These are phyloP conservation scores for Lodderomyces pseudojiufengensis DNA, from an alignment of 1,139 yeast species.

Conservation along the genomic window DNA sequence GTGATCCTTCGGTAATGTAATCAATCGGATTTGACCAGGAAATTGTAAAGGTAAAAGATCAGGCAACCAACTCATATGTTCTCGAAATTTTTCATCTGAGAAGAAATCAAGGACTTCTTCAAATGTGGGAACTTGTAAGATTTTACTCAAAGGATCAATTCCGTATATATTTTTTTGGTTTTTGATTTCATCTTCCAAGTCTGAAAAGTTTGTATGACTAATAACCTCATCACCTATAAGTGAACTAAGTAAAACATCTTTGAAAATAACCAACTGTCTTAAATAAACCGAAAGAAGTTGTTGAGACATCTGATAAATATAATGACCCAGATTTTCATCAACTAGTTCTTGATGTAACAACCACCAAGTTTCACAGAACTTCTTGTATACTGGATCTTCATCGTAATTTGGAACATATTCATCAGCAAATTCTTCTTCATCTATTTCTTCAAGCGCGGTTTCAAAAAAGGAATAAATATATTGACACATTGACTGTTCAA, in stretches of 20 bases:
- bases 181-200: slow-evolving; percentile 5
- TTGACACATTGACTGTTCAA: too few relatives aligned
- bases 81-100: too few relatives aligned
- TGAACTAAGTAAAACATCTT: slow-evolving; percentile 30
- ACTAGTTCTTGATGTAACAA: neutral
- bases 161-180: slow-evolving; percentile 3
- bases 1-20: slow-evolving; percentile 36
- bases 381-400: too few relatives aligned
- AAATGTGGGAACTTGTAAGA: slow-evolving; percentile 21
- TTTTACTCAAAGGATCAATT: slow-evolving; percentile 18
- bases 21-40: slow-evolving; percentile 40
- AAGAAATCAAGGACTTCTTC: slow-evolving; percentile 17
- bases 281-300: slow-evolving; percentile 32
- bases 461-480: too few relatives aligned
- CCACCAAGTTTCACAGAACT: too few relatives aligned
- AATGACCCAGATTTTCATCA: slow-evolving; percentile 2
- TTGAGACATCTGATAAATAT: slow-evolving; percentile 27
- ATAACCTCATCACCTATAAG: slow-evolving; percentile 22
- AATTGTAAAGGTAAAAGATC: slow-evolving; percentile 31
- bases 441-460: too few relatives aligned
- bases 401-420: too few relatives aligned
- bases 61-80: too few relatives aligned
- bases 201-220: neutral
- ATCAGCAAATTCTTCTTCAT: too few relatives aligned
- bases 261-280: slow-evolving; percentile 34